A percentile compares a stretch with the other conserved stretches of the same genome.
These are phyloP conservation scores for Diophrys sp. DNA, from an alignment of 73 alveolate species.

Conservation along the genomic window DNA sequence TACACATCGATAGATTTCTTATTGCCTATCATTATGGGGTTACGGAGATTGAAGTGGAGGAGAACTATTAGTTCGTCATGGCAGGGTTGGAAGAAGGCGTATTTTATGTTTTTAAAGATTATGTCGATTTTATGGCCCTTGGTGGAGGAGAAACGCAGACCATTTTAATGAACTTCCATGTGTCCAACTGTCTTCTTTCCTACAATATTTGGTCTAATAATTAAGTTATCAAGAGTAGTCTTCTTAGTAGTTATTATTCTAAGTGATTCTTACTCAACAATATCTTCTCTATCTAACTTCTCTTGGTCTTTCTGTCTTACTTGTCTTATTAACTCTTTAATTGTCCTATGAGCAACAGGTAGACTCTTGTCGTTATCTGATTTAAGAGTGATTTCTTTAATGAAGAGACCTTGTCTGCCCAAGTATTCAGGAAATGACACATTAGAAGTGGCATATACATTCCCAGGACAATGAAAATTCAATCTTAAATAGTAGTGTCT, in stretches of 20 bases:
- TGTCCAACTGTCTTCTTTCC: conserved; percentile 85
- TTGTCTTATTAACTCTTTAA: conserved; percentile 84
- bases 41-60: conserved; percentile 87
- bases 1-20: conserved; percentile 85
- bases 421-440: conserved; percentile 76
- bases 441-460: conserved; percentile 24
- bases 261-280: conserved; percentile 71
- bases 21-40: conserved; percentile 82
- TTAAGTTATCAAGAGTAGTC: conserved; percentile 72
- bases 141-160: conserved; percentile 83
- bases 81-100: conserved; percentile 91
- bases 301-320: conserved; percentile 81
- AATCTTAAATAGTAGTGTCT: conserved; percentile 73
- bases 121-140: conserved; percentile 88
- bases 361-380: conserved; percentile 59
- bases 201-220: conserved; percentile 81
- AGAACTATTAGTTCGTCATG: conserved; percentile 90
- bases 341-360: conserved; percentile 44
- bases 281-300: conserved; percentile 69
- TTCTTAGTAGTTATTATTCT: conserved; percentile 70
- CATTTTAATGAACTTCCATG: conserved; percentile 90
- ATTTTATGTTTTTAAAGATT: conserved; percentile 83
- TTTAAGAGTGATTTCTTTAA: conserved; percentile 83
- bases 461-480: conserved; percentile 82
- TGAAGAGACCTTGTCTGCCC: conserved; percentile 76